Base-by-base conservation (phyloP, 192 early-diverging fungal genomes). In the Haplosporangium gracile region DNA sequence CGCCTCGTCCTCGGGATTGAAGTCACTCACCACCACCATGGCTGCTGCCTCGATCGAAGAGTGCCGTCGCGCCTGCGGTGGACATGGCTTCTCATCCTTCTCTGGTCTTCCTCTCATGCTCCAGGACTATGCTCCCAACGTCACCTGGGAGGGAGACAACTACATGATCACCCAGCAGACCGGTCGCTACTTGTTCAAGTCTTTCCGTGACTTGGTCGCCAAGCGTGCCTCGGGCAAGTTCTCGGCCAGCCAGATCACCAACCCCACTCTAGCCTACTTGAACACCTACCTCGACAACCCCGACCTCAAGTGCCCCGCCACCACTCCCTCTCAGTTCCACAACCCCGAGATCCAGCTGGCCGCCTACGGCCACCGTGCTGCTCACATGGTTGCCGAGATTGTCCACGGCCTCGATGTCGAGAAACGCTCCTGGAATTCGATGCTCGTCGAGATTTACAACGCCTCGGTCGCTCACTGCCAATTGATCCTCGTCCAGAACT, bases 101-200 rank as follows among this genome's bases (percentile, higher is more conserved):
- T 93, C 93, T 53, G 96, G 96, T 2, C 89, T 96, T 18, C 90
- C 90, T 40, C 88, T 91, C 68, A 91, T 95, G 85, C 92, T 93
- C 40, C 91, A 91, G 82, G 93, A 96, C 80, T 90, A 92, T 68
- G 77, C 93, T 38, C 95, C 95, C 22, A 95, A 95, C 74, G 93
- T 93, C 60, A 96, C 95, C 70, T 95, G 93, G 94, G 96, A 96
- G 85, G 96, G 96, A 68, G 96, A 96, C 82, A 96, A 96, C 91
- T 94, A 95, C 82, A 91, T 98, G 29, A 83, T 98, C 77, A 95
- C 95, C 9, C 97, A 97, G 87, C 97, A 98, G 90, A 95, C 95
- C 22, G 89, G 92, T 47, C 95, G 96, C 49, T 97, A 95, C 87
- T 89, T 97, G 39, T 74, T 96, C 81, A 95, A 93, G 83, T 91